These are phyloP conservation scores for Monosporascus cannonballus DNA, from an alignment of 2,329 filamentous ascomycete species.

Conservation along the genomic window DNA sequence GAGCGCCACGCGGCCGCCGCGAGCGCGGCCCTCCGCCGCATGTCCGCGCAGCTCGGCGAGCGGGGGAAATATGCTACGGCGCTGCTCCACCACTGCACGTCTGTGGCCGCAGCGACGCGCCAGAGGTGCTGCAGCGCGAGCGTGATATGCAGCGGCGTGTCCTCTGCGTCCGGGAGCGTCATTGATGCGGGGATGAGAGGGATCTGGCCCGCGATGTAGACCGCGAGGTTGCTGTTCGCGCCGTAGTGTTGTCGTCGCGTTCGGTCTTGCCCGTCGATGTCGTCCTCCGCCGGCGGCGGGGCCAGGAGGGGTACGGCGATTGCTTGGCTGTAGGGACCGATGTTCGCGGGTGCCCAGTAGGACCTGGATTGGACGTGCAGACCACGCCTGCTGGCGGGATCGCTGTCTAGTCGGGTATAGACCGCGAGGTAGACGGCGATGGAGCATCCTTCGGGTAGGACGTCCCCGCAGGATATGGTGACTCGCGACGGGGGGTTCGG, in stretches of 20 bases:
- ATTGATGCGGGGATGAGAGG: constrained; percentile 78
- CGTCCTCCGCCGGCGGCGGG: constrained; percentile 18
- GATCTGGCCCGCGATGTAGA: constrained; percentile 85
- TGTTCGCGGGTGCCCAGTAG: constrained; percentile 98
- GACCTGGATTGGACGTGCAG: constrained; percentile 89
- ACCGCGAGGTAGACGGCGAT: constrained; percentile 53
- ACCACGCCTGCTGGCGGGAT: constrained; percentile 38
- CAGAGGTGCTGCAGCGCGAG: constrained; percentile 85
- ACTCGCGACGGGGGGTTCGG: constrained; percentile 83
- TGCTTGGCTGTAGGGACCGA: constrained; percentile 93
- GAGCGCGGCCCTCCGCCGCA: constrained; percentile 31
- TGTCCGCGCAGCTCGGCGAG: constrained; percentile 9
- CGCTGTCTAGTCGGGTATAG: constrained; percentile 20
- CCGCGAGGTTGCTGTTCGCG: constrained; percentile 13
- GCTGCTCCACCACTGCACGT: constrained; percentile 68
- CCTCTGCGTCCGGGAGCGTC: constrained; percentile 42
- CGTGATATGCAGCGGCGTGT: constrained; percentile 52
- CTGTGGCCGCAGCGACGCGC: constrained; percentile 69
- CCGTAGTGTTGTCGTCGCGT: constrained; percentile 21
- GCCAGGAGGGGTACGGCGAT: constrained; percentile 46
- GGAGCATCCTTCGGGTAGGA: constrained; percentile 53
- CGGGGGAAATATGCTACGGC: constrained; percentile 67
- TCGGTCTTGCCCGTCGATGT: constrained; percentile 14
- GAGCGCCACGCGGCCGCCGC: constrained; percentile 43
- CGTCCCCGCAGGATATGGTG: constrained; percentile 69